Evolutionary conservation across 225 moss, liverwort and hornwort species (phyloP).

Genomic region (Lunularia cruciata): DNA sequence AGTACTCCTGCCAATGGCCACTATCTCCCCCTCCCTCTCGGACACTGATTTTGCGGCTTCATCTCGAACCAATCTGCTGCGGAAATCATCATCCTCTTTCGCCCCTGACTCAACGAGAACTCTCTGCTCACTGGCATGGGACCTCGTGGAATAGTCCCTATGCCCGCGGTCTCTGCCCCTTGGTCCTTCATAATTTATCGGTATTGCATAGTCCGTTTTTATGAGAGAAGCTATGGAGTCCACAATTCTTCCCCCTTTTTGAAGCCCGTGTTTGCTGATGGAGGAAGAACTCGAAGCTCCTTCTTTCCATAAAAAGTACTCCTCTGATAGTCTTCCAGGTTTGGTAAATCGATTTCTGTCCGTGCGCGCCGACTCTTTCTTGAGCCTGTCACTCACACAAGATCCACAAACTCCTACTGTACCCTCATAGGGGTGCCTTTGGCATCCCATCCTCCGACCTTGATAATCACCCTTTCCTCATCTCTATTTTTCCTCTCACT

Average conservation of each 20-base stretch:
- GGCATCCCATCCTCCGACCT: conserved; percentile 20
- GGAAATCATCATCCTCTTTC: neutral
- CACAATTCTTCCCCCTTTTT: conserved; percentile 14
- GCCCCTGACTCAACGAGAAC: neutral
- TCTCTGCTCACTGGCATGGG: neutral
- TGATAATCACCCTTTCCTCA: neutral
- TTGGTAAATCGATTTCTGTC: conserved; percentile 8
- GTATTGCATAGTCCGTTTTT: conserved; percentile 17
- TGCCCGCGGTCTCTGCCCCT: neutral
- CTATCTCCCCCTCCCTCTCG: neutral
- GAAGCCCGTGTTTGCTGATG: conserved; percentile 12
- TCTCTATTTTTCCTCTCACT: conserved; percentile 9
- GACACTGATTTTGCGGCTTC: neutral
- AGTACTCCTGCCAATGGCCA: neutral
- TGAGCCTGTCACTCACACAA: conserved; percentile 22
- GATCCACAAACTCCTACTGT: conserved; percentile 17
- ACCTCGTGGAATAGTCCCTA: conserved; percentile 6
- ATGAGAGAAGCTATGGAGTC: conserved; percentile 21
- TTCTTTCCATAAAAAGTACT: conserved; percentile 20
- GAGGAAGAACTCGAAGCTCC: conserved; percentile 20
- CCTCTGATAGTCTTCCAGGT: conserved; percentile 1
- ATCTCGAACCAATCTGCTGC: neutral
- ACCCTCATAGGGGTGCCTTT: conserved; percentile 23
- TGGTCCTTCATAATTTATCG: conserved; percentile 13
- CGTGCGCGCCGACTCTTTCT: conserved; percentile 1